Evolutionary conservation across 1,284 basidiomycete species (phyloP).

Genomic region (Stygiomarasmius scandens): DNA sequence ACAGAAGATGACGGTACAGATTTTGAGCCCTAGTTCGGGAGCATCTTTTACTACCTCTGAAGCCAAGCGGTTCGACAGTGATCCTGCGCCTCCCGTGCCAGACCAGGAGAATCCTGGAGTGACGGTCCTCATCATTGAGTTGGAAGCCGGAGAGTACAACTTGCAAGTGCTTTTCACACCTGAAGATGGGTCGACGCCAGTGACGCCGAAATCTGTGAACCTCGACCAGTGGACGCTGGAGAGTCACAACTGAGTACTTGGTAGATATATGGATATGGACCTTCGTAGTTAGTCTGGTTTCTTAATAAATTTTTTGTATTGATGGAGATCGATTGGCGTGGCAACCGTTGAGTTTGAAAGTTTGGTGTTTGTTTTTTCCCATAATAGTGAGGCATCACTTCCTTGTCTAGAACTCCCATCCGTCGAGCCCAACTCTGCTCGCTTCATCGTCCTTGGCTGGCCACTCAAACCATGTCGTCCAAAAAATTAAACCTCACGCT

Average conservation of each 20-base stretch:
- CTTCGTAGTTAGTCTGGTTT: neutral
- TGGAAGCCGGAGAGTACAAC: conserved; percentile 73
- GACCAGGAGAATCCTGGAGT: conserved; percentile 83
- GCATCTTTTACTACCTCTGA: conserved; percentile 51
- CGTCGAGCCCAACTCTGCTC: neutral
- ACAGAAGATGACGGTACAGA: conserved; percentile 58
- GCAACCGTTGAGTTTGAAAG: too few relatives aligned
- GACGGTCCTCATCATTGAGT: conserved; percentile 76
- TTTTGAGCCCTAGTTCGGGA: conserved; percentile 64
- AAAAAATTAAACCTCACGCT: conserved; percentile 59
- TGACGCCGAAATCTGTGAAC: conserved; percentile 67
- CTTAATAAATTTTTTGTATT: neutral
- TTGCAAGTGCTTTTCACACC: conserved; percentile 86
- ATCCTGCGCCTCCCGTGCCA: conserved; percentile 63
- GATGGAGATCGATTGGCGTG: neutral
- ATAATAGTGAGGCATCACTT: neutral
- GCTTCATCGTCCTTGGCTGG: neutral
- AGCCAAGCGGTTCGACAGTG: conserved; percentile 59
- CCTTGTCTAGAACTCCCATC: neutral
- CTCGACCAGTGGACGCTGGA: conserved; percentile 72
- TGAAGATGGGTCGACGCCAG: conserved; percentile 67
- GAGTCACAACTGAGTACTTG: conserved; percentile 59
- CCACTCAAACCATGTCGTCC: conserved; percentile 41
- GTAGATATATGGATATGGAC: neutral
- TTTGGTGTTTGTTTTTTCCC: too few relatives aligned